Evolutionary conservation across 2,329 filamentous ascomycete species (phyloP).

Genomic region (Fonsecaea pedrosoi): DNA sequence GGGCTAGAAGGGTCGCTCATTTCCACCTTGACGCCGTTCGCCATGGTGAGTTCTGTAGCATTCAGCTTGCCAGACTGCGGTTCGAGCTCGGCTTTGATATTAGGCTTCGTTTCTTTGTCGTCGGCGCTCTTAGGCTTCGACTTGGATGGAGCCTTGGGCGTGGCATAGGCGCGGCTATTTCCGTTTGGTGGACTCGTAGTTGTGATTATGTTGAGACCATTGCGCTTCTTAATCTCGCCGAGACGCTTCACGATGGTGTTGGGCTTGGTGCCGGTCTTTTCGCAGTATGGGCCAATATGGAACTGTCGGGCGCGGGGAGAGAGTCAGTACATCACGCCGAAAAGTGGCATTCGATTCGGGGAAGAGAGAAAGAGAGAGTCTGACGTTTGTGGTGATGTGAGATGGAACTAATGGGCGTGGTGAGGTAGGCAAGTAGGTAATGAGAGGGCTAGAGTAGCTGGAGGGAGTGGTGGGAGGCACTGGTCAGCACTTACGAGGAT

Average conservation of each 20-base stretch:
- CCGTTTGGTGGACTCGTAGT: slow-evolving; percentile 14
- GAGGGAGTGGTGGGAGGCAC: background rate
- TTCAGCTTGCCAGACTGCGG: background rate
- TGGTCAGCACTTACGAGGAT: slow-evolving; percentile 23
- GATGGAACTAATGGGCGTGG: background rate
- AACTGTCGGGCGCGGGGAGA: slow-evolving; percentile 12
- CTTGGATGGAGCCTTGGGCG: background rate
- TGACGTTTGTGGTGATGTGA: background rate
- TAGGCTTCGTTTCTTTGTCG: background rate
- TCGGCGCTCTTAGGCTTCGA: background rate
- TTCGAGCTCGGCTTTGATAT: background rate
- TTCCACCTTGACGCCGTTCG: background rate
- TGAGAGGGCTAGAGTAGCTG: background rate
- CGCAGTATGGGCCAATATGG: slow-evolving; percentile 22
- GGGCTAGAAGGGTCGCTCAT: background rate
- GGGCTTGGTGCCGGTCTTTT: slow-evolving; percentile 27
- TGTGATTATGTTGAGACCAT: slow-evolving; percentile 30
- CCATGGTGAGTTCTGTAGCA: background rate
- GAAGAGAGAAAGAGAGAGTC: background rate
- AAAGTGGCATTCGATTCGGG: too few species aligned
- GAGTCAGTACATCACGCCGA: too few species aligned
- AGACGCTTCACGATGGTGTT: slow-evolving; percentile 31
- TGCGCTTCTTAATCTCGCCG: slow-evolving; percentile 30
- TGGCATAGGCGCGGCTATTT: background rate
- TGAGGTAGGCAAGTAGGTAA: background rate